Conservation (phyloP, 345 rosid genomes). For the Raphanus raphanistrum region DNA sequence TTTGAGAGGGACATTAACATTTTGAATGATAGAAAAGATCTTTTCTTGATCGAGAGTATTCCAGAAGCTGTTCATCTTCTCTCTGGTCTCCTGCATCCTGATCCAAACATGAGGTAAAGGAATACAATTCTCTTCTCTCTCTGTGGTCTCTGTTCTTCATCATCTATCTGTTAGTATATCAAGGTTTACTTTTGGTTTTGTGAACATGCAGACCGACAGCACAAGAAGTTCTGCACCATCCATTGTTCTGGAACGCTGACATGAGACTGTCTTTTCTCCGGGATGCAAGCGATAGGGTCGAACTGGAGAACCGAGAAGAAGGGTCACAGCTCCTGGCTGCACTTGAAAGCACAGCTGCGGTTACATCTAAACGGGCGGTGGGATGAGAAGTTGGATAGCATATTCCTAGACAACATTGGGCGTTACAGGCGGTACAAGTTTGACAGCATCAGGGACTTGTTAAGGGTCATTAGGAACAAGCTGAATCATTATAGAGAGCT, state of each 20-base stretch:
- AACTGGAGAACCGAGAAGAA: constrained; percentile 58
- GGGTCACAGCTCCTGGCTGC: constrained; percentile 55
- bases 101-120: constrained; percentile 56
- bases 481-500: constrained; percentile 68
- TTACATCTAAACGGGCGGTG: constrained; percentile 58
- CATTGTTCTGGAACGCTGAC: constrained; percentile 71
- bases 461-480: constrained; percentile 71
- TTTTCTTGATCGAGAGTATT: constrained; percentile 55
- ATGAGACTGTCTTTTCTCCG: constrained; percentile 68
- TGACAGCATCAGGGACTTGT: constrained; percentile 62
- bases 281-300: constrained; percentile 69
- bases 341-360: constrained; percentile 54
- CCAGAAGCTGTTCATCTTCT: constrained; percentile 79
- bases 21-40: constrained; percentile 59
- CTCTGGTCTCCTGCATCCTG: constrained; percentile 51
- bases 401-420: constrained; percentile 60
- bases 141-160: neutral
- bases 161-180: neutral
- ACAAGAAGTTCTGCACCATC: constrained; percentile 54
- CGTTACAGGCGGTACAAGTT: constrained; percentile 67
- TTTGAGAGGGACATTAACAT: constrained; percentile 70
- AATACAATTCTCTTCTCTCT: neutral
- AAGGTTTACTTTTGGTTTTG: neutral
- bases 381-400: constrained; percentile 68
- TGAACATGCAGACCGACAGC: constrained; percentile 56